Conservation (phyloP, 208 protist genomes). For the Crithidia thermophila region DNA sequence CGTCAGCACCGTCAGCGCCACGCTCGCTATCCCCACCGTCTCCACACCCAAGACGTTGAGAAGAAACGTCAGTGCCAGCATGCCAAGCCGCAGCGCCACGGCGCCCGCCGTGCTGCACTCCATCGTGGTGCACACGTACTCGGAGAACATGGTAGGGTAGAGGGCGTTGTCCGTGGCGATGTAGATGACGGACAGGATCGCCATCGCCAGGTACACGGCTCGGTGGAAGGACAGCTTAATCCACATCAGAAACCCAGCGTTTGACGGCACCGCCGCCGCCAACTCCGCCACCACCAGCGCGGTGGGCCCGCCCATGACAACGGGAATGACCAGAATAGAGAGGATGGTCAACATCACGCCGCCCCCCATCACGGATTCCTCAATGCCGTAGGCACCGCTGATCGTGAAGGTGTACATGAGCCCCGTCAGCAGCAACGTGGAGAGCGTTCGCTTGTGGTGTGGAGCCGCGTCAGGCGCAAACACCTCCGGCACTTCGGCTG, state of each 20-base stretch:
- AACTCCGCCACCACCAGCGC: constrained; percentile 78
- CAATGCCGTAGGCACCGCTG: constrained; percentile 77
- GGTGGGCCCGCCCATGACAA: constrained; percentile 69
- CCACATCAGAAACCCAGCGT: constrained; percentile 81
- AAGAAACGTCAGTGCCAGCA: constrained; percentile 53
- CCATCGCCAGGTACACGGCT: constrained; percentile 68
- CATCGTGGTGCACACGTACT: constrained; percentile 70
- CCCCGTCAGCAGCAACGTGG: constrained; percentile 66
- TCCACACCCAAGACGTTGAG: constrained; percentile 76
- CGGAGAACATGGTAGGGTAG: constrained; percentile 80
- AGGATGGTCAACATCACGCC: constrained; percentile 67
- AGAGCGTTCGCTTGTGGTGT: constrained; percentile 32
- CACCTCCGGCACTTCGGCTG: background rate
- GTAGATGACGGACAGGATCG: constrained; percentile 61
- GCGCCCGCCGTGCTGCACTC: constrained; percentile 29
- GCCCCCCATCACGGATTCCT: constrained; percentile 83
- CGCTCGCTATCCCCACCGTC: constrained; percentile 60
- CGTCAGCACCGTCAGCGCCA: constrained; percentile 59
- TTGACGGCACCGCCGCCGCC: constrained; percentile 73
- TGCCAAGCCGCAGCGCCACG: constrained; percentile 43
- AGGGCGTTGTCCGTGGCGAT: constrained; percentile 79
- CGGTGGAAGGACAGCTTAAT: constrained; percentile 67
- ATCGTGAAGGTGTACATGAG: constrained; percentile 87
- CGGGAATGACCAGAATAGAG: constrained; percentile 69
- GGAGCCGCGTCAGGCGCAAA: background rate